Conservation (phyloP, 208 protist species). For the Perkinsela sp. region DNA sequence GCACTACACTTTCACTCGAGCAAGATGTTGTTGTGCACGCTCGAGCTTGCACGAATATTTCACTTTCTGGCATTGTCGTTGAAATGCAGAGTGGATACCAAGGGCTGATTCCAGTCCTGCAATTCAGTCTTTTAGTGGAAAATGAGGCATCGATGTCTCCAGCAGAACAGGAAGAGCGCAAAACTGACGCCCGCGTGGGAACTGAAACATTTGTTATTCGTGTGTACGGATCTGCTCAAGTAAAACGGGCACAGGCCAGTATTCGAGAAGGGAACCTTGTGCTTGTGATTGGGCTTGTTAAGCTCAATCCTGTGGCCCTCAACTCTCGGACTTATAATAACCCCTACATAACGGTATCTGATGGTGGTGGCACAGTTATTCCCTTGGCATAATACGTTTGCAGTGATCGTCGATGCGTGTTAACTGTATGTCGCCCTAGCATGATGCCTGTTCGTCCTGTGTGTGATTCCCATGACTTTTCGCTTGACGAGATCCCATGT, state of each 20-base stretch:
- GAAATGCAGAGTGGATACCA: slow-evolving; percentile 1
- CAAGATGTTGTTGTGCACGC: background rate
- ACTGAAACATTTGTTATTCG: background rate
- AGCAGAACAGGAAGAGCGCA: background rate
- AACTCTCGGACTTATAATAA: background rate
- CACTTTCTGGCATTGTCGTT: background rate
- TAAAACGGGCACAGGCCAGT: background rate
- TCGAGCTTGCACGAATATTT: background rate
- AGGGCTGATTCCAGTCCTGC: background rate
- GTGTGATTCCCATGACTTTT: too few species aligned
- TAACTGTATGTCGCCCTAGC: too few species aligned
- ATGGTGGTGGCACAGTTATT: background rate
- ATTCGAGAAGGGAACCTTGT: background rate
- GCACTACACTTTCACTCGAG: background rate
- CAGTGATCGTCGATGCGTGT: too few species aligned
- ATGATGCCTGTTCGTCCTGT: too few species aligned
- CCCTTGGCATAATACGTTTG: too few species aligned
- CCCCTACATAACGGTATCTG: background rate
- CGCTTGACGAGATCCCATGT: too few species aligned
- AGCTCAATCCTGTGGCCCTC: background rate
- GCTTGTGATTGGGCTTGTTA: background rate
- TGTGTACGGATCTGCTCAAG: background rate
- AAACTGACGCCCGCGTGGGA: background rate
- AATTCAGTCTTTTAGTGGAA: background rate
- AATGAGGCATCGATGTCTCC: too few species aligned